Conservation (phyloP, 2,329 filamentous ascomycete species). For the Ciborinia camelliae region DNA sequence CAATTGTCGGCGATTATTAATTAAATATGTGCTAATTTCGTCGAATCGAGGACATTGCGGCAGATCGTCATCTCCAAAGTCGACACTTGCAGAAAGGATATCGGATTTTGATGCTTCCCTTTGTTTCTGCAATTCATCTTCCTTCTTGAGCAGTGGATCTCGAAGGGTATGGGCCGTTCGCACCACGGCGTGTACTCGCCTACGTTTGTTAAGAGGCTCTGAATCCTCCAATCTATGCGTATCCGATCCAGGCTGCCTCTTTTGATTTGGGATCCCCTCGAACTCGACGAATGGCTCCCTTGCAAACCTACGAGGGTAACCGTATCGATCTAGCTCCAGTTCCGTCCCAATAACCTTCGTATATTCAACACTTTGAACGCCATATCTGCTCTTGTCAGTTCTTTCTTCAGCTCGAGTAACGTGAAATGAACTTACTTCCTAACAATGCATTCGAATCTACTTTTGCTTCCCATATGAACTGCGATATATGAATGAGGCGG, state of each 20-base stretch:
- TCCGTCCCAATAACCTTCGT: background rate
- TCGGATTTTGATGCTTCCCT: too few species aligned
- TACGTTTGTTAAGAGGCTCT: background rate
- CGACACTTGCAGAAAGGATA: background rate
- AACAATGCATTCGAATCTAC: background rate
- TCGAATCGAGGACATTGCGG: slow-evolving; percentile 10
- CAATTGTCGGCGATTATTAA: slow-evolving; percentile 13
- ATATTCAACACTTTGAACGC: background rate
- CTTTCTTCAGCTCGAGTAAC: background rate
- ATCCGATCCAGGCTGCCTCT: too few species aligned
- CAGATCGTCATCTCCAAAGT: background rate
- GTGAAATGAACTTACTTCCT: background rate
- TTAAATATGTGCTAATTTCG: slow-evolving; percentile 17
- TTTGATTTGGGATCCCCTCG: background rate
- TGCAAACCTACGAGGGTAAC: fast-evolving
- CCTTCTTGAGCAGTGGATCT: background rate
- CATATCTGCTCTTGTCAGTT: background rate
- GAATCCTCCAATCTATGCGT: background rate
- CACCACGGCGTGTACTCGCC: background rate
- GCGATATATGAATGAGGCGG: background rate
- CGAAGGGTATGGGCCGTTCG: background rate
- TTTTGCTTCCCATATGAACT: slow-evolving; percentile 1
- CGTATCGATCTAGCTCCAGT: background rate
- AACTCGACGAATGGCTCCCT: slow-evolving; percentile 4
- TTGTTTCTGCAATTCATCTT: too few species aligned